A percentile compares a stretch with the other conserved stretches of the same genome.
phyloP scores from a whole-genome alignment of 495 filamentous ascomycete species.

The Xylaria palmicola region DNA sequence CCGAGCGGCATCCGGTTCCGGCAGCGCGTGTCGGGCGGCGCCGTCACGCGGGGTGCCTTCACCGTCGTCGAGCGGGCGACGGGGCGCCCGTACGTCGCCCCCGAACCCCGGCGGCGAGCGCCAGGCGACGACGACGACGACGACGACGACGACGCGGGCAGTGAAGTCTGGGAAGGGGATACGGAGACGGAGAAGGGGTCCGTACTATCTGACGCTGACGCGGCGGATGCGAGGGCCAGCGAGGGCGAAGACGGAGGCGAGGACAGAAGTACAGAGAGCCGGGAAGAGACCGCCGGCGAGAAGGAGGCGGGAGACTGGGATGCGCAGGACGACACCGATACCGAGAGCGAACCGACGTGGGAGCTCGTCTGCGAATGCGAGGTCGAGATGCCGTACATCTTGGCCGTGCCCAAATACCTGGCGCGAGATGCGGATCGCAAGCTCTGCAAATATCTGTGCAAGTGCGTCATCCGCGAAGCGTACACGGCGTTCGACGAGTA shows the following conservation, averaged over 20 bases:
- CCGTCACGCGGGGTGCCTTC: constrained; percentile 8
- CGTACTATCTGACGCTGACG: background rate
- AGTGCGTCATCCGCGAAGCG: background rate
- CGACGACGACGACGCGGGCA: no score
- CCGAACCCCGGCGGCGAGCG: background rate
- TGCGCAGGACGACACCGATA: constrained; percentile 7
- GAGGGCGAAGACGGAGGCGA: background rate
- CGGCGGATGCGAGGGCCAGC: background rate
- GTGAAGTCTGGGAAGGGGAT: constrained; percentile 3
- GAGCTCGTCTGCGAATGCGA: constrained; percentile 12
- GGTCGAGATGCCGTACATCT: constrained; percentile 13
- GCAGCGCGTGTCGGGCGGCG: constrained; percentile 10
- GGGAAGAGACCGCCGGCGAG: background rate
- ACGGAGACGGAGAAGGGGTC: constrained; percentile 13
- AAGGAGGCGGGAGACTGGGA: background rate
- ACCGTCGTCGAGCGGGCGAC: background rate
- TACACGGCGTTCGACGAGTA: background rate
- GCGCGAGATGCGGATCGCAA: constrained; percentile 7
- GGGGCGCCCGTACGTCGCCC: background rate
- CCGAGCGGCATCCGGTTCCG: constrained; percentile 15
- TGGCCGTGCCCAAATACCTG: constrained; percentile 3
- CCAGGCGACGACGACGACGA: no score
- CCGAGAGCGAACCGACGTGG: constrained; percentile 1
- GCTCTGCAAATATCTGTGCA: constrained; percentile 12
- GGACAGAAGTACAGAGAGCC: background rate